Base-by-base conservation (phyloP, 768 basidiomycete species). In the Collybia sordida region DNA sequence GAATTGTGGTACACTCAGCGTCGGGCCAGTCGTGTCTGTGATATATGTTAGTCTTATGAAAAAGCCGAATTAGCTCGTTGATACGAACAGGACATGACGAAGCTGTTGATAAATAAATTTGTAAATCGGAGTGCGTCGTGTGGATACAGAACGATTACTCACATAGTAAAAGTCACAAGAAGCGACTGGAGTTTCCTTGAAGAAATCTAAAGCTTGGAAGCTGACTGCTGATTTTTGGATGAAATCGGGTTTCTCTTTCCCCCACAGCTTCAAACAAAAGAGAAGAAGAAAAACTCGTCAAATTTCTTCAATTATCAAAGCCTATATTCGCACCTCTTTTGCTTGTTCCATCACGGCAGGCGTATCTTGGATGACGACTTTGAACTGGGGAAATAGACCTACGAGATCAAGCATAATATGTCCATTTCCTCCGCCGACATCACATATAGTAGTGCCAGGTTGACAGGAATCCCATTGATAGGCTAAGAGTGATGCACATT, bases 351-450 rank as follows among this genome's bases (percentile, higher is more conserved):
- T 70, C 8, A 79, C 77, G 6, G 67, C 70, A 7, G 69, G 65
- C 21, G 70, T 64, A 53, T 82, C 80, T 51, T 82, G 80, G 8
- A 82, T 64, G 14, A 81, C 59, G 51, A 81, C 65, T 22, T 70
- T 63, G 52, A 73, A 51, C 17, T 43, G 23, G 1, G 66, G 62
- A 45, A 57, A 59, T 14, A 49, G 51, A 11, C 55, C 51, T 2
- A 57, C 54, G 4, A 71, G 52, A 2, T 58, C 43, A 23, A 69
- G 49, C 9, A 58, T 51, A 4, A 62, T 58, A 12, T 56, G 58
- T 19, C 80, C 80, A 17, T 80, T 75, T 2, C 81, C 80, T 9
- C 80, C 81, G 0, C 81, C 80, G 5, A 82, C 77, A 36, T 82
- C 80, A 39, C 70, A 69, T n/a, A 73, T 55, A 4, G 51, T 49